Conservation (phyloP, 2,329 filamentous ascomycete species). For the Ophiostoma fasciatum region DNA sequence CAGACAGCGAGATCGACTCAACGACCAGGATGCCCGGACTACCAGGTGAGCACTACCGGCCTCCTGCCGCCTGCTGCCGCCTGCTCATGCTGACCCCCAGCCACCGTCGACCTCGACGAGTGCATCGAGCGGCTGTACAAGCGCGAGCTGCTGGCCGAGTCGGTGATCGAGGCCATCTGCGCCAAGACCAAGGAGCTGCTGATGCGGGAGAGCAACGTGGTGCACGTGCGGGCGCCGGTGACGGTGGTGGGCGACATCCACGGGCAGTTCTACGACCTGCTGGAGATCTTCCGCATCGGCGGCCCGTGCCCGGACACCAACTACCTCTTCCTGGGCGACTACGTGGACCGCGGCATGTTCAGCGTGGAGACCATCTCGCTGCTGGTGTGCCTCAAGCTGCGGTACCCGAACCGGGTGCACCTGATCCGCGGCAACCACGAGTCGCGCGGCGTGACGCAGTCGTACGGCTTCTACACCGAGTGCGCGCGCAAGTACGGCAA, state of each 20-base stretch:
- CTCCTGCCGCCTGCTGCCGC: too few relatives aligned
- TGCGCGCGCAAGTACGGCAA: conserved; percentile 97
- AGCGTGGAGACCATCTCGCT: conserved; percentile 98
- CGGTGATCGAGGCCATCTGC: conserved; percentile 97
- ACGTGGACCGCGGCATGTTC: conserved; percentile 96
- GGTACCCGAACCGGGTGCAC: conserved; percentile 91
- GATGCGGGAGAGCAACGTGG: conserved; percentile 99
- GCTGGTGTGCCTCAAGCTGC: conserved; percentile 89
- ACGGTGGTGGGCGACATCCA: conserved; percentile 98
- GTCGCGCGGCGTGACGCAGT: conserved; percentile 92
- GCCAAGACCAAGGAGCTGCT: conserved; percentile 97
- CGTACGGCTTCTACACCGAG: conserved; percentile 98
- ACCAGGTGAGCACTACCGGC: conserved; percentile 17
- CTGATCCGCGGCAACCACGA: conserved; percentile 97
- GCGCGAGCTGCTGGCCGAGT: conserved; percentile 88
- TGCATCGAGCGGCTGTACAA: conserved; percentile 95
- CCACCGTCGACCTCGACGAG: conserved; percentile 95
- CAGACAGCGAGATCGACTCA: not conserved
- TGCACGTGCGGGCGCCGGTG: conserved; percentile 87
- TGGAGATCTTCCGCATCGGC: conserved; percentile 98
- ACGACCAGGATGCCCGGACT: conserved; percentile 19
- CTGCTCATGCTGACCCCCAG: conserved; percentile 27
- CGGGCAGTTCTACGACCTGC: conserved; percentile 96
- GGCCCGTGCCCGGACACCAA: conserved; percentile 97
- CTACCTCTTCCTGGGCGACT: conserved; percentile 94